A percentile compares a stretch with the other conserved stretches of the same genome.
Evolutionary conservation across 192 early-diverging fungal species (phyloP).

Genomic region (Backusella sp.): DNA sequence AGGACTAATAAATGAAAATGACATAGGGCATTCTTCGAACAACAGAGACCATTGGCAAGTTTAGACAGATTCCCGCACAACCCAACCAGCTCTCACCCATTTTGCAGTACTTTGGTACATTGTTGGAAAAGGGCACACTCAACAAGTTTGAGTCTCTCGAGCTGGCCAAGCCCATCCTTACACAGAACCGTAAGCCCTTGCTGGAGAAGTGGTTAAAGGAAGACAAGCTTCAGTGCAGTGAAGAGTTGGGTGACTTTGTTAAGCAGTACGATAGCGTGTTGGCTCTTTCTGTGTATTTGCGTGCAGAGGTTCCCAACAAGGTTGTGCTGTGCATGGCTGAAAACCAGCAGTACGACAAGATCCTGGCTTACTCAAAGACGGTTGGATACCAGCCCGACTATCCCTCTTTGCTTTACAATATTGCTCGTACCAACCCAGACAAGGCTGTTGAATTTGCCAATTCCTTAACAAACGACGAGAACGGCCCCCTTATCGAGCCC

Average conservation of each 20-base stretch:
- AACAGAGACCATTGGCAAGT: conserved; percentile 89
- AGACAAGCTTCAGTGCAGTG: conserved; percentile 97
- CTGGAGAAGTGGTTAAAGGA: conserved; percentile 99
- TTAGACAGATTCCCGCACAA: conserved; percentile 77
- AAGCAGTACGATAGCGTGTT: conserved; percentile 86
- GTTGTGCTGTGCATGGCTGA: conserved; percentile 97
- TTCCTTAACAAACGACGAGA: conserved; percentile 79
- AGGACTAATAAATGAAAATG: not conserved
- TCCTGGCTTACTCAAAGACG: conserved; percentile 93
- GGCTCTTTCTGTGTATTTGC: conserved; percentile 94
- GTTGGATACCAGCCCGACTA: conserved; percentile 96
- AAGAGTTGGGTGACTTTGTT: conserved; percentile 97
- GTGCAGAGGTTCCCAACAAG: conserved; percentile 93
- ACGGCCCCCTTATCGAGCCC: conserved; percentile 79
- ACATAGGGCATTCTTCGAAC: conserved; percentile 93
- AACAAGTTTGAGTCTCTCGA: conserved; percentile 96
- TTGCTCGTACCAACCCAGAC: conserved; percentile 89
- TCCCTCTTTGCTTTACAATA: conserved; percentile 82
- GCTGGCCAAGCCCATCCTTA: conserved; percentile 86
- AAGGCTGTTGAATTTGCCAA: conserved; percentile 94
- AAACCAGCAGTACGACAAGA: conserved; percentile 94
- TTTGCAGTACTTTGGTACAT: conserved; percentile 95
- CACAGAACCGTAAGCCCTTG: conserved; percentile 87
- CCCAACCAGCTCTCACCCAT: conserved; percentile 88
- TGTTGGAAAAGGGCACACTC: conserved; percentile 91